These are phyloP conservation scores for Kwoniella dejecticola DNA, from an alignment of 768 basidiomycete genomes.

Conservation along the genomic window DNA sequence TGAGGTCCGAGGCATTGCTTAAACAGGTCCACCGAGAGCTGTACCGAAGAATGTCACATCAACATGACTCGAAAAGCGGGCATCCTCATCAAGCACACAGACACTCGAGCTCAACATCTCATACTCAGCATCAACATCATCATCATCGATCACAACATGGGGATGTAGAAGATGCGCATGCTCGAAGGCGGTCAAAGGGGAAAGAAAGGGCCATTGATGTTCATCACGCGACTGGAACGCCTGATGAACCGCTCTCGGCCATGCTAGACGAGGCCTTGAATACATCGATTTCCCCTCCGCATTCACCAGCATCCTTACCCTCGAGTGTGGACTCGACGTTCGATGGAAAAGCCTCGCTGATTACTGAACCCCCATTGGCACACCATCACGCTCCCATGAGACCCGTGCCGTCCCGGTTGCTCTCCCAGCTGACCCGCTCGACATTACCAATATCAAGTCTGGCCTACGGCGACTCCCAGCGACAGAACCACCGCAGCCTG, in stretches of 20 bases:
- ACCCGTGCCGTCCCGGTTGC: slow-evolving; percentile 27
- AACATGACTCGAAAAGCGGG: slow-evolving; percentile 2
- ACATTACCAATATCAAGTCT: slow-evolving; percentile 44
- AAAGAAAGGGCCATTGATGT: slow-evolving; percentile 8
- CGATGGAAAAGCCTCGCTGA: slow-evolving; percentile 21
- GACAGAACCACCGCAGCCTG: neutral
- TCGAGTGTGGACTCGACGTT: slow-evolving; percentile 24
- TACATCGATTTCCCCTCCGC: slow-evolving; percentile 19
- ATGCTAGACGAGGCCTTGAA: slow-evolving; percentile 29
- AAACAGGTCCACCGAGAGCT: neutral
- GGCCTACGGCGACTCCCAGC: slow-evolving; percentile 21
- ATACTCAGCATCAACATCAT: slow-evolving; percentile 7
- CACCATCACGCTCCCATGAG: slow-evolving; percentile 34
- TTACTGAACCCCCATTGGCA: slow-evolving; percentile 36
- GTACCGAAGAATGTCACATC: slow-evolving; percentile 5
- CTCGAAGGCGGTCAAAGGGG: slow-evolving; percentile 11
- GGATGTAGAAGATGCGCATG: slow-evolving; percentile 7
- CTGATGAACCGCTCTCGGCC: slow-evolving; percentile 15
- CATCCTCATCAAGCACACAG: neutral
- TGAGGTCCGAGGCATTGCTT: neutral
- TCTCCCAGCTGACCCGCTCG: slow-evolving; percentile 42
- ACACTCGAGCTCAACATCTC: slow-evolving; percentile 3
- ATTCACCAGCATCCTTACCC: slow-evolving; percentile 17
- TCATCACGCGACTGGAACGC: slow-evolving; percentile 12
- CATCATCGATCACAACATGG: neutral